These are phyloP conservation scores for Paraphoma chrysanthemicola DNA, from an alignment of 2,329 filamentous ascomycete species.

Conservation along the genomic window DNA sequence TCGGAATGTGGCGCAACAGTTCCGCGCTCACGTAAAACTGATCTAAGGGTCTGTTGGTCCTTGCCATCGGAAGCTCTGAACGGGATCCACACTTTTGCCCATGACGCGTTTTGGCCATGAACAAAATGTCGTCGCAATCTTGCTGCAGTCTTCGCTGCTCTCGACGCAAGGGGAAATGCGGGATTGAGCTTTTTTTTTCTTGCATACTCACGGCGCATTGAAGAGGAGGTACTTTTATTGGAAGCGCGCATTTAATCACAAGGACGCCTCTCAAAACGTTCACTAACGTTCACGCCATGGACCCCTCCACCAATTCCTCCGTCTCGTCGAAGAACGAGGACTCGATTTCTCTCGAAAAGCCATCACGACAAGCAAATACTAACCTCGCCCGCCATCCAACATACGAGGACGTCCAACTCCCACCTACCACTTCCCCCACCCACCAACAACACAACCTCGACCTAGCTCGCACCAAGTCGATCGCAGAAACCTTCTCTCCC, in stretches of 20 bases:
- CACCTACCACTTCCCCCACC: not conserved
- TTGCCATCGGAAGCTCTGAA: not conserved
- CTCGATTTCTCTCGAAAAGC: not conserved
- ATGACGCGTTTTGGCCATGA: not conserved
- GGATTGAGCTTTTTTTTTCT: too few species aligned
- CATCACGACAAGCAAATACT: not conserved
- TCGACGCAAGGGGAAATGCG: not conserved
- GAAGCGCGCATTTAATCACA: too few species aligned
- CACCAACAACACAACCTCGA: conserved; percentile 13
- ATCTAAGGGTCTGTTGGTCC: not conserved
- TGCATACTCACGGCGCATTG: not conserved
- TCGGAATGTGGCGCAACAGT: conserved; percentile 1
- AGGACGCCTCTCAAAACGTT: not conserved
- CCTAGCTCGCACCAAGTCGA: conserved; percentile 26
- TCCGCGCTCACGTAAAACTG: conserved; percentile 18
- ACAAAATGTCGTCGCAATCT: not conserved
- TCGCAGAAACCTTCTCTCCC: conserved; percentile 28
- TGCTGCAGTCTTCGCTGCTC: not conserved
- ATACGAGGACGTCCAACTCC: not conserved
- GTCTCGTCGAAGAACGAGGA: not conserved
- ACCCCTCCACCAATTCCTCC: not conserved
- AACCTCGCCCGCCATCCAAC: not conserved
- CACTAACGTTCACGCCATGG: not conserved
- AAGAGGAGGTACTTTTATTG: not conserved
- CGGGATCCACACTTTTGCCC: not conserved